Percentiles rank a stretch among this genome's conserved stretches.
These are phyloP conservation scores for Anaeromyces robustus DNA, from an alignment of 192 early-diverging fungal species.

Conservation along the genomic window DNA sequence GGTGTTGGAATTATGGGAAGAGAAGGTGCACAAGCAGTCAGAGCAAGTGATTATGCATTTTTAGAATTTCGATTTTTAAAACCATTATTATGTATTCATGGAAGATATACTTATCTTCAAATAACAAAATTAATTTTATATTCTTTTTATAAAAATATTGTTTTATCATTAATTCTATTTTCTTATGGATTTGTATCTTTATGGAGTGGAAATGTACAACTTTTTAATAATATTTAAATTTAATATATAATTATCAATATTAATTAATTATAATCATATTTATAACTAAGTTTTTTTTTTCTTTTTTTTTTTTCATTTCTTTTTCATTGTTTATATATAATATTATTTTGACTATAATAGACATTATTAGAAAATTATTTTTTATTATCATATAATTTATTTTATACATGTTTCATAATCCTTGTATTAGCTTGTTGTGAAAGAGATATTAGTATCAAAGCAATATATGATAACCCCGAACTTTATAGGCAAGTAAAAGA, in stretches of 20 bases:
- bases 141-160: constrained; percentile 41
- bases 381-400: constrained; percentile 30
- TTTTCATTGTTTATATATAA: too few species aligned
- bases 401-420: constrained; percentile 31
- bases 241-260: neutral
- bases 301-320: neutral
- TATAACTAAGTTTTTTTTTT: too few species aligned
- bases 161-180: constrained; percentile 27
- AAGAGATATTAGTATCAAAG: constrained; percentile 18
- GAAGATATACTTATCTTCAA: constrained; percentile 23
- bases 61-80: constrained; percentile 34
- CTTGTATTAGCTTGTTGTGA: constrained; percentile 29
- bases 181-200: constrained; percentile 24
- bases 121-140: constrained; percentile 23
- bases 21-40: constrained; percentile 41
- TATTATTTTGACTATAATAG: too few species aligned
- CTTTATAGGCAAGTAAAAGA: constrained; percentile 19
- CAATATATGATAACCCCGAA: constrained; percentile 19
- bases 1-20: constrained; percentile 36
- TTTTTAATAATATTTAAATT: neutral
- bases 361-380: constrained; percentile 33
- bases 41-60: constrained; percentile 35
- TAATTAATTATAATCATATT: neutral
- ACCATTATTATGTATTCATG: constrained; percentile 31
- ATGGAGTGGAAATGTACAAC: constrained; percentile 29